These are phyloP conservation scores for Xerocomellus chrysenteron DNA, from an alignment of 768 basidiomycete species.

Conservation along the genomic window DNA sequence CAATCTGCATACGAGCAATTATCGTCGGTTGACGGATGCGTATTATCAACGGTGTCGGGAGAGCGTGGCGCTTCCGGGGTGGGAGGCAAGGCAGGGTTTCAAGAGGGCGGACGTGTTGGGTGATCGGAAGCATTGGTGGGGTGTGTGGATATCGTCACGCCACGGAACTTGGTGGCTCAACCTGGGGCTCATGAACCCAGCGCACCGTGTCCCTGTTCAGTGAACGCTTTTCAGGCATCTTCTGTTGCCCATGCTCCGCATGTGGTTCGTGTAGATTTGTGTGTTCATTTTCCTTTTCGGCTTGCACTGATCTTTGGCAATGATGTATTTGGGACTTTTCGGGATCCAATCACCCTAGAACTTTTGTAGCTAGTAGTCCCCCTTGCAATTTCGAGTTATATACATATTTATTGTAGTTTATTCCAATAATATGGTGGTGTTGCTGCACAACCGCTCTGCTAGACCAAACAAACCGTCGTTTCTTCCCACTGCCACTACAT, in stretches of 20 bases:
- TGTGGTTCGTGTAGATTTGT: too few relatives aligned
- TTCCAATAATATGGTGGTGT: not conserved
- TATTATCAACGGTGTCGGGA: slow-evolving; percentile 38
- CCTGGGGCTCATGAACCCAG: slow-evolving; percentile 39
- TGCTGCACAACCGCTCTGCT: too few relatives aligned
- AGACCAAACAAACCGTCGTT: not conserved
- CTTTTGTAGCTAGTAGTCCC: slow-evolving; percentile 16
- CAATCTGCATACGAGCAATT: slow-evolving; percentile 17
- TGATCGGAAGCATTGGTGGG: slow-evolving; percentile 45
- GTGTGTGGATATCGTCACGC: slow-evolving; percentile 31
- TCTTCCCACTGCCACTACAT: not conserved
- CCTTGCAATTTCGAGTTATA: not conserved
- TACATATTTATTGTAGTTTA: slow-evolving; percentile 2
- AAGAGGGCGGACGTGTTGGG: slow-evolving; percentile 53
- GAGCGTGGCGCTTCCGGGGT: slow-evolving; percentile 39
- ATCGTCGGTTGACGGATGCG: slow-evolving; percentile 24
- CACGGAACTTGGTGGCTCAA: slow-evolving; percentile 46
- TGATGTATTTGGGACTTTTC: not conserved
- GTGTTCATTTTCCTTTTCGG: not conserved
- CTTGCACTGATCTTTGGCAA: not conserved
- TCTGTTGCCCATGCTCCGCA: too few relatives aligned
- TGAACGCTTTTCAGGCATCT: not conserved
- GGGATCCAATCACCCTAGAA: slow-evolving; percentile 1
- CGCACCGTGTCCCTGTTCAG: slow-evolving; percentile 7
- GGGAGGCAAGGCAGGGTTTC: slow-evolving; percentile 41